These are phyloP conservation scores for Saturnispora silvae DNA, from an alignment of 805 yeast genomes.

Conservation along the genomic window DNA sequence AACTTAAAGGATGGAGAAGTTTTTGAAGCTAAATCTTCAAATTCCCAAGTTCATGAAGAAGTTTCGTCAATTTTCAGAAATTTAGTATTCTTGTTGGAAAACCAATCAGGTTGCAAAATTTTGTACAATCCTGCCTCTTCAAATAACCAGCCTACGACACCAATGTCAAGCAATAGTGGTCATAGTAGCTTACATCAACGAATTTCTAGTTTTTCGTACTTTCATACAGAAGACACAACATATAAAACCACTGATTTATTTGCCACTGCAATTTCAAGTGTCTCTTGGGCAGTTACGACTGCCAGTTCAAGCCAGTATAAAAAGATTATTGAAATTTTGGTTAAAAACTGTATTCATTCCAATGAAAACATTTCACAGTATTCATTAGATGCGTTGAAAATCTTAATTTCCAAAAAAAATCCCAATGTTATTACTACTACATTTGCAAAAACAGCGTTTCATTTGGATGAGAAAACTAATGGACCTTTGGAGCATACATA, in stretches of 20 bases:
- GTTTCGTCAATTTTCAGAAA: slow-evolving; percentile 48
- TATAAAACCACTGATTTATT: slow-evolving; percentile 45
- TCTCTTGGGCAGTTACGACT: slow-evolving; percentile 56
- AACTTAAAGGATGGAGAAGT: slow-evolving; percentile 28
- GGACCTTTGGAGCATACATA: slow-evolving; percentile 45
- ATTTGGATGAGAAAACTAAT: slow-evolving; percentile 59
- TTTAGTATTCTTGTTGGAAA: slow-evolving; percentile 50
- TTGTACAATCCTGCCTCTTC: slow-evolving; percentile 14
- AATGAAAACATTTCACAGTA: slow-evolving; percentile 53
- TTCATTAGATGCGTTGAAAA: slow-evolving; percentile 51
- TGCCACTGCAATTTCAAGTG: slow-evolving; percentile 55
- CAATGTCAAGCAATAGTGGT: slow-evolving; percentile 15
- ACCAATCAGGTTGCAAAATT: slow-evolving; percentile 37
- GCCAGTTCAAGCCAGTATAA: slow-evolving; percentile 34
- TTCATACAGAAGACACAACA: slow-evolving; percentile 26
- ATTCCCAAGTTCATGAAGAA: slow-evolving; percentile 55
- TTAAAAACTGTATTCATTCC: slow-evolving; percentile 65
- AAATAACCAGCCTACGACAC: slow-evolving; percentile 11
- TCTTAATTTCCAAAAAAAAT: slow-evolving; percentile 56
- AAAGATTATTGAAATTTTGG: slow-evolving; percentile 61
- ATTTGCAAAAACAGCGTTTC: slow-evolving; percentile 73
- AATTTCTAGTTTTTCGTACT: slow-evolving; percentile 29
- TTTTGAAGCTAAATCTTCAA: slow-evolving; percentile 34
- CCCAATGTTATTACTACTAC: slow-evolving; percentile 62
- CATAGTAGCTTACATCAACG: slow-evolving; percentile 24